Conservation (phyloP, 306 rosid species). For the Oxytropis ochrocephala region DNA sequence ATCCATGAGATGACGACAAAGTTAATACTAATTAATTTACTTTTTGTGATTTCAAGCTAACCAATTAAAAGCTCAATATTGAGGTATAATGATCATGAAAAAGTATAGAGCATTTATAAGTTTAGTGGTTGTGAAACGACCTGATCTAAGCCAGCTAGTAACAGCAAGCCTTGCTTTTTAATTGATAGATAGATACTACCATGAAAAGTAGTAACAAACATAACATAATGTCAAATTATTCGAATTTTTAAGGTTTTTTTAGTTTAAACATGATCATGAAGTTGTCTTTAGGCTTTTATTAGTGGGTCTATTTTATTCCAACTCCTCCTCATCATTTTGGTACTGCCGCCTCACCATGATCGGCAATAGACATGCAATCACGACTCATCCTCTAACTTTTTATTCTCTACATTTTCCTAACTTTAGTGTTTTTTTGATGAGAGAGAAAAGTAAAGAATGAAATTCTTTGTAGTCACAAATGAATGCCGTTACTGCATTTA, state of each 20-base stretch:
- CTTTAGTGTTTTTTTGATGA: too few species aligned
- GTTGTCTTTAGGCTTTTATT: slow-evolving; percentile 15
- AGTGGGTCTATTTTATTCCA: slow-evolving; percentile 43
- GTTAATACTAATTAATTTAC: neutral
- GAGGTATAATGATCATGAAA: slow-evolving; percentile 10
- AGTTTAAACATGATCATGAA: slow-evolving; percentile 10
- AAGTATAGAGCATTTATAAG: slow-evolving; percentile 5
- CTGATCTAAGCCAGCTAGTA: slow-evolving; percentile 15
- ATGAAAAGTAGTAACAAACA: slow-evolving; percentile 11
- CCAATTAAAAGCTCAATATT: slow-evolving; percentile 5
- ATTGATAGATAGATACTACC: slow-evolving; percentile 9
- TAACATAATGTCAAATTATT: slow-evolving; percentile 17
- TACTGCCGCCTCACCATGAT: neutral
- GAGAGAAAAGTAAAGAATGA: too few species aligned
- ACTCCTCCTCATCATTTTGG: neutral
- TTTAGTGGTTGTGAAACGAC: slow-evolving; percentile 19
- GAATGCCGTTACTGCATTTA: too few species aligned
- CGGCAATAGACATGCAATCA: neutral
- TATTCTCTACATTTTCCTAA: too few species aligned
- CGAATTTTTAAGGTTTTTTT: neutral
- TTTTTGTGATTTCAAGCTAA: neutral
- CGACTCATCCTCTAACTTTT: too few species aligned
- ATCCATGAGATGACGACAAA: neutral
- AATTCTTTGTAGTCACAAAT: too few species aligned
- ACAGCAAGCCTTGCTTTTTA: slow-evolving; percentile 9